These are phyloP conservation scores for Colletotrichum sp. DNA, from an alignment of 2,329 filamentous ascomycete species.

Conservation along the genomic window DNA sequence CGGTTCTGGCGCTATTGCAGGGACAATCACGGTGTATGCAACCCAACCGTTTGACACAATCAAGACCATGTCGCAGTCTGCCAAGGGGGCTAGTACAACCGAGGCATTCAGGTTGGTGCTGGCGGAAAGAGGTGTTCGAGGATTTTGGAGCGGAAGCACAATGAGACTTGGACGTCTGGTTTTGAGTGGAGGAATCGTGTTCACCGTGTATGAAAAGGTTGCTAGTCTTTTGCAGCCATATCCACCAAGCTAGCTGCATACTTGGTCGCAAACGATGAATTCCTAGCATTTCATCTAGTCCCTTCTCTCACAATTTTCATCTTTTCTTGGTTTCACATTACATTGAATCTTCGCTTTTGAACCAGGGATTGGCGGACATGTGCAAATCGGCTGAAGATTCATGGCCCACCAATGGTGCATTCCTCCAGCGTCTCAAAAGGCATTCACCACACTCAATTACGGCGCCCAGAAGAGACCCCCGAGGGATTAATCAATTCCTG, in stretches of 20 bases:
- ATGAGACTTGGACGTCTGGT: slow-evolving; percentile 70
- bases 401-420: too few relatives aligned
- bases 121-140: slow-evolving; percentile 60
- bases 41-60: slow-evolving; percentile 69
- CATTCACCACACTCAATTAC: neutral
- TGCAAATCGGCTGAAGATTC: neutral
- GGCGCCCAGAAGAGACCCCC: rapidly evolving
- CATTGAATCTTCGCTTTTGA: rapidly evolving
- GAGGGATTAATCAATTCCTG: too few relatives aligned
- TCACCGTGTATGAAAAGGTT: slow-evolving; percentile 66
- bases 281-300: neutral
- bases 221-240: slow-evolving; percentile 43
- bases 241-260: neutral
- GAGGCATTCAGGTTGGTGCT: slow-evolving; percentile 62
- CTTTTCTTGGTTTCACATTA: neutral
- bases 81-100: slow-evolving; percentile 58
- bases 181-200: slow-evolving; percentile 70
- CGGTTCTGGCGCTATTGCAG: slow-evolving; percentile 64
- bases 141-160: slow-evolving; percentile 71
- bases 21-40: slow-evolving; percentile 62
- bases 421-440: neutral
- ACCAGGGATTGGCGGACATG: neutral
- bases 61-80: slow-evolving; percentile 68
- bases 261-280: rapidly evolving
- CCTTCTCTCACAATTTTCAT: neutral